Conservation (phyloP, 2,329 filamentous ascomycete genomes). For the Exserohilum turcica region DNA sequence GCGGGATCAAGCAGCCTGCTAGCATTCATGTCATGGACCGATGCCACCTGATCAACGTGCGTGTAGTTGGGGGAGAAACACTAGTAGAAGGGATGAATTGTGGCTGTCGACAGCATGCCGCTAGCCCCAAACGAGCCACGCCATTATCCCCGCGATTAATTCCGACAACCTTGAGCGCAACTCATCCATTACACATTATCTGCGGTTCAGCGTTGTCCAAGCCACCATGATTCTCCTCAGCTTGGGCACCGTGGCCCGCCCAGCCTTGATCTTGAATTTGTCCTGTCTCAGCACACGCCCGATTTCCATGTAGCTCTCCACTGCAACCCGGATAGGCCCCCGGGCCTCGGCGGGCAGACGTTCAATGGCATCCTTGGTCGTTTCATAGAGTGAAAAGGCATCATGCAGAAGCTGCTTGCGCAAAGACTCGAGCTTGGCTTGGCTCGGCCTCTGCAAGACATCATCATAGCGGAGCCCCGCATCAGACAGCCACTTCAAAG, state of each 20-base stretch:
- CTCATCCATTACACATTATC: conserved; percentile 4
- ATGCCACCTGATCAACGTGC: not conserved
- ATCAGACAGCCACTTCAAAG: conserved; percentile 66
- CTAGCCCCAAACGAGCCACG: not conserved
- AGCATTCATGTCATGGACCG: conserved; percentile 17
- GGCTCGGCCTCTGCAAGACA: conserved; percentile 59
- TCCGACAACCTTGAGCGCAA: not conserved
- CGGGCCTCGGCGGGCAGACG: conserved; percentile 64
- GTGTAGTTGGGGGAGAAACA: not conserved
- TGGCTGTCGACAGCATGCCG: not conserved
- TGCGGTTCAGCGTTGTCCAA: conserved; percentile 58
- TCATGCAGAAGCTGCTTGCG: conserved; percentile 62
- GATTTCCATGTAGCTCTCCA: conserved; percentile 79
- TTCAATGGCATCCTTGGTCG: conserved; percentile 63
- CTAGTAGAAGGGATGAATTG: not conserved
- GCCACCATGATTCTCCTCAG: conserved; percentile 61
- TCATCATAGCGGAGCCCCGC: conserved; percentile 59
- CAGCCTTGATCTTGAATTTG: conserved; percentile 52
- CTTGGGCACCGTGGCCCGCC: conserved; percentile 55
- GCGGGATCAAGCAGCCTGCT: conserved; percentile 19
- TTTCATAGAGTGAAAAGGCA: conserved; percentile 65
- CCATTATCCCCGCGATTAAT: conserved; percentile 4
- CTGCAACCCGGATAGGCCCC: conserved; percentile 69
- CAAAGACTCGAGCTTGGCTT: conserved; percentile 56
- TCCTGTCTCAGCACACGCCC: conserved; percentile 63